Evolutionary conservation across 306 rosid species (phyloP).

Genomic region (Cucumis sativus): DNA sequence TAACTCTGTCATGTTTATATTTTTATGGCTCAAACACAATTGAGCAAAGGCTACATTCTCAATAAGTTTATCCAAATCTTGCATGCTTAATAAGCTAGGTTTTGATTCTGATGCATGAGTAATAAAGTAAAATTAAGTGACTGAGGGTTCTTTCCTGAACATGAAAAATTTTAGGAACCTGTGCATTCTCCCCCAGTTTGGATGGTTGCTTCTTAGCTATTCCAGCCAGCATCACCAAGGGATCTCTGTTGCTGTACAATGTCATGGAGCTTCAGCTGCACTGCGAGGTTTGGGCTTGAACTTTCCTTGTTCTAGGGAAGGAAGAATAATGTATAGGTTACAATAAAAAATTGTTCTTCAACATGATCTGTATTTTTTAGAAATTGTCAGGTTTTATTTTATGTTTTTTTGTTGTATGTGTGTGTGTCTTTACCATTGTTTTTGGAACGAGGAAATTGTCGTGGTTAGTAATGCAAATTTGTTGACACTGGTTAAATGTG

Average conservation of each 20-base stretch:
- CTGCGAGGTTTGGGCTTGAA: slow-evolving; percentile 64
- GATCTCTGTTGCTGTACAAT: slow-evolving; percentile 75
- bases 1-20: neutral
- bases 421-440: neutral
- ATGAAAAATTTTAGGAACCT: slow-evolving; percentile 42
- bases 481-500: neutral
- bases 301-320: slow-evolving; percentile 8
- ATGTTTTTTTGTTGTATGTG: too few relatives aligned
- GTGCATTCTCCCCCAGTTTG: slow-evolving; percentile 71
- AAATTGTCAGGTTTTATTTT: neutral
- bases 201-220: slow-evolving; percentile 85
- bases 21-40: neutral
- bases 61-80: neutral
- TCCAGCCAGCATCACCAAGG: slow-evolving; percentile 78
- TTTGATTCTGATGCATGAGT: neutral
- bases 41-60: neutral
- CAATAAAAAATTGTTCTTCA: neutral
- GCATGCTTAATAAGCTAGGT: neutral
- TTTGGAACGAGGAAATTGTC: neutral
- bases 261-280: slow-evolving; percentile 73
- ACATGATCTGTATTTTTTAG: neutral
- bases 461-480: neutral
- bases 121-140: neutral
- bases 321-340: slow-evolving; percentile 2
- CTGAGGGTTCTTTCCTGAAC: neutral